These are phyloP conservation scores for Alternaria solani DNA, from an alignment of 2,329 filamentous ascomycete species.

Conservation along the genomic window DNA sequence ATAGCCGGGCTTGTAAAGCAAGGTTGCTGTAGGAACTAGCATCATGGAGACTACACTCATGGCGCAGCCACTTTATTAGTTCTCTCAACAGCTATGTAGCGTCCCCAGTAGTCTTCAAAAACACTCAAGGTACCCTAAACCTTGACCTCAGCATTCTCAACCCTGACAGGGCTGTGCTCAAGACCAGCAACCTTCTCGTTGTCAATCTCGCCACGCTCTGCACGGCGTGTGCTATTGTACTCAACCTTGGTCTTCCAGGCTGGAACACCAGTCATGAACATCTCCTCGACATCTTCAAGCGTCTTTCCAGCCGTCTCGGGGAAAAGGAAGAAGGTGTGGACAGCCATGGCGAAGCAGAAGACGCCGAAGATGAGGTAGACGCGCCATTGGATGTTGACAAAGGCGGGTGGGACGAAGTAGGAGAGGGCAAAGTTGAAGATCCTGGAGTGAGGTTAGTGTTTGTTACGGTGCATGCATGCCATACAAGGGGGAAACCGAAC, in stretches of 20 bases:
- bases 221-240: slow-evolving; percentile 30
- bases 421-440: slow-evolving; percentile 64
- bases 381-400: slow-evolving; percentile 65
- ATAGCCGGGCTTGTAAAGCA: no score
- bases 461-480: not conserved
- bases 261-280: slow-evolving; percentile 67
- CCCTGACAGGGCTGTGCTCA: slow-evolving; percentile 31
- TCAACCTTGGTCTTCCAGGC: slow-evolving; percentile 63
- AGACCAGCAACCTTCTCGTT: slow-evolving; percentile 29
- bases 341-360: slow-evolving; percentile 72
- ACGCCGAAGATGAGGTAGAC: slow-evolving; percentile 79
- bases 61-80: no score
- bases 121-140: not conserved
- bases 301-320: slow-evolving; percentile 77
- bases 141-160: slow-evolving; percentile 30
- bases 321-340: slow-evolving; percentile 72
- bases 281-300: slow-evolving; percentile 78
- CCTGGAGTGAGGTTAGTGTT: slow-evolving; percentile 31
- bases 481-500: no score
- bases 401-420: slow-evolving; percentile 65
- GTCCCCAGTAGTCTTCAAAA: not conserved
- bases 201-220: slow-evolving; percentile 36
- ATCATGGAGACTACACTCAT: no score
- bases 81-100: no score
- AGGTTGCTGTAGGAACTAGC: no score